Percentiles rank a stretch among this genome's conserved stretches.
These are phyloP conservation scores for Rhizopogon vesiculosus DNA, from an alignment of 768 basidiomycete genomes.

Conservation along the genomic window DNA sequence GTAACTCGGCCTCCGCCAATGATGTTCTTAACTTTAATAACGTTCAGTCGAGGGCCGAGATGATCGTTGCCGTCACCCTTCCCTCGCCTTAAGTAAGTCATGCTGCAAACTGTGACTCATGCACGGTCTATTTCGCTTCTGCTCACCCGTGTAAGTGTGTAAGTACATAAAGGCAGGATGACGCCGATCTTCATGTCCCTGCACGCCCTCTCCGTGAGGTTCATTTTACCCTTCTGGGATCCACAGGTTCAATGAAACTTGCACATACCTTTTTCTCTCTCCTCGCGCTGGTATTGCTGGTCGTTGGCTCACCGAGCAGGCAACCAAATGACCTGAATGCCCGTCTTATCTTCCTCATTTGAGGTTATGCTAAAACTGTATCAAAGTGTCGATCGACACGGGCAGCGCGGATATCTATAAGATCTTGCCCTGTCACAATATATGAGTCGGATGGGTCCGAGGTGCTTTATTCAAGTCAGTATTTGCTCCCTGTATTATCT, in stretches of 20 bases:
- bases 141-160: too few relatives aligned
- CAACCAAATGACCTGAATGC: not conserved
- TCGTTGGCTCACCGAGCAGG: constrained; percentile 1
- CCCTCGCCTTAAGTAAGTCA: not conserved
- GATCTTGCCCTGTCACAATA: too few relatives aligned
- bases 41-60: not conserved
- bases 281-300: constrained; percentile 12
- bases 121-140: not conserved
- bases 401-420: too few relatives aligned
- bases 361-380: too few relatives aligned
- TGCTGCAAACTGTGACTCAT: not conserved
- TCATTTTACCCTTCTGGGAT: not conserved
- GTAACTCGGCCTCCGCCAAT: not conserved
- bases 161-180: not conserved
- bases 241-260: constrained; percentile 14
- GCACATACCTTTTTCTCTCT: constrained; percentile 7
- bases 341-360: too few relatives aligned
- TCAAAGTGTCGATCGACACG: too few relatives aligned
- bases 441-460: too few relatives aligned
- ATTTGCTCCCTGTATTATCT: too few relatives aligned
- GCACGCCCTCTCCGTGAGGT: not conserved
- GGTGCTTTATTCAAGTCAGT: too few relatives aligned
- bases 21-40: not conserved
- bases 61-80: not conserved
- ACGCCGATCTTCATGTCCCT: not conserved